Base-by-base conservation (phyloP, 2,329 filamentous ascomycete species). In the Diaporthe sp. region DNA sequence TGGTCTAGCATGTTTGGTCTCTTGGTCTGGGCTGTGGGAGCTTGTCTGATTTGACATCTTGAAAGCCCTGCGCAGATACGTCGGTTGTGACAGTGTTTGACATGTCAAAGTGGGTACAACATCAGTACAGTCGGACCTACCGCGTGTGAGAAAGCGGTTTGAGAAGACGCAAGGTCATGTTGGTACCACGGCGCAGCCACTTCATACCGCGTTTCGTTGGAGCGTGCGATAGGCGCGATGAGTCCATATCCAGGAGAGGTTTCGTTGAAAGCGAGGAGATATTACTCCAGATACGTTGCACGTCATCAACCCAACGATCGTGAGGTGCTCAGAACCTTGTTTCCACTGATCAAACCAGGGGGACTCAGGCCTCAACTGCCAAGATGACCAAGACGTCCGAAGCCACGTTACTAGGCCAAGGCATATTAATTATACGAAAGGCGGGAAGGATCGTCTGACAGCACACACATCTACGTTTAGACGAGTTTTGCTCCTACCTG, bases 381-480 rank as follows among this genome's bases (percentile, higher is more conserved):
- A 70, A 70, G 65, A 55, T 42, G 15, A 70, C 65, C 65, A 70
- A 55, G 65, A 70, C n/a, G 31, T 19, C n/a, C 28, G 49, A 55
- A 70, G 65, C 15, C 31, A 70, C 65, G 46, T 70, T 55, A 13
- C 49, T 25, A 13, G 15, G 49, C 46, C 65, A 42, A 53, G 46
- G 31, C 46, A 28, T 19, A 4, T 37, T 67, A 46, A 51, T 37
- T n/a, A 8, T 3, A 39, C 34, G 44, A 39, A 13, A 7, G 34
- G 22, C 49, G 49, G 46, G 34, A 55, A 42, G n/a, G 49, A 53
- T 31, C 49, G 19, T 42, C 34, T 70, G 65, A 55, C 49, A 46
- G 42, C 22, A 53, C 9, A 12, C n/a, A 42, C 17, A 13, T 6
- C 65, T 28, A 25, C 13, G 1, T 39, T 55, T 10, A 55, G 65